Base-by-base conservation (phyloP, 352 stramenopile species). In the Phytopythium boreale region DNA sequence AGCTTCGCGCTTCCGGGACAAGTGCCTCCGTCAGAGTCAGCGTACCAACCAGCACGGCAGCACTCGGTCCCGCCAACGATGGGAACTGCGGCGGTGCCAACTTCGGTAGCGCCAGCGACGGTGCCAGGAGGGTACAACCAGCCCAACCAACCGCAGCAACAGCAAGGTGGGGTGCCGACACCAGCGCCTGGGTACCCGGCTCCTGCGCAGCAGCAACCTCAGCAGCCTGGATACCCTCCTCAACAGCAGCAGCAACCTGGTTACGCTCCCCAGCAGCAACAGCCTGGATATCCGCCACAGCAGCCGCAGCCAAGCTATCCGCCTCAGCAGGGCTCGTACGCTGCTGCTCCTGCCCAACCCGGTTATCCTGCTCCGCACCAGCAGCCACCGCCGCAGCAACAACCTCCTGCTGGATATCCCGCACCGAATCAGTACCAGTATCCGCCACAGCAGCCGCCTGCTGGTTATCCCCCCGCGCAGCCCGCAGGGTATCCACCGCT, bases 291-390 rank as follows among this genome's bases (percentile, higher is more conserved):
- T 43, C 66, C 66, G 41, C 51, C 66, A 22, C 72, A 76, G 26
- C 72, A 75, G 24, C 64, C 59, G 1, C 69, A 76, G 34, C 26
- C 59, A 22, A 31, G 67, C 31, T 80, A 77, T 20, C 70, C 72
- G 6, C 52, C 67, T 24, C 63, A 72, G 36, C 73, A 80, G 27
- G 11, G 4, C 1, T 4, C 47, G 24, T 53, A 53, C 24, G 24
- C n/a, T 10, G 47, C 47, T 36, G 22, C 47, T 53, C 15, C 47
- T 2, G 24, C 24, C 12, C 43, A 24, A 17, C 10, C 39, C 8
- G 61, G 66, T 19, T 74, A 74, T 47, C 58, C 57, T 57, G 46
- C 36, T 53, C 46, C 50, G 22, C 67, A 69, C 22, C 64, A 66
- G 22, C 59, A 59, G 57, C 14, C 29, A 4, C 52, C 52, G 11